phyloP scores from a whole-genome alignment of 805 yeast genomes.

The Kuraishia molischiana region DNA sequence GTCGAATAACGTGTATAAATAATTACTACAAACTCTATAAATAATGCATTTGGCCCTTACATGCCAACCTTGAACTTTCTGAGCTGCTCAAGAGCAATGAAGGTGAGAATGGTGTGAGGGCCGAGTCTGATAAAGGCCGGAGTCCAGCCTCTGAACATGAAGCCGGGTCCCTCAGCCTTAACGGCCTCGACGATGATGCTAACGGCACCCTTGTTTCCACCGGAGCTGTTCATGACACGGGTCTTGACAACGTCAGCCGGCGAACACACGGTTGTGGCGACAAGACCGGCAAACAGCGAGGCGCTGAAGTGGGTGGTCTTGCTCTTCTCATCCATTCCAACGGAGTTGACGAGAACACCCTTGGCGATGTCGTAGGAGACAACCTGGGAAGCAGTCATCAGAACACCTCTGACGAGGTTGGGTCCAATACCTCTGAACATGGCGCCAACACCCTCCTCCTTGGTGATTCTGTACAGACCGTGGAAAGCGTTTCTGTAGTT shows the following conservation, averaged over 20 bases:
- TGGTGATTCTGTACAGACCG: slow-evolving; percentile 51
- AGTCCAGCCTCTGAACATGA: slow-evolving; percentile 87
- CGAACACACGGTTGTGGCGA: slow-evolving; percentile 86
- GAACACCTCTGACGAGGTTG: slow-evolving; percentile 67
- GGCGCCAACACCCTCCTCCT: slow-evolving; percentile 50
- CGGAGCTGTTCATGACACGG: slow-evolving; percentile 67
- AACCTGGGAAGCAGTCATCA: slow-evolving; percentile 88
- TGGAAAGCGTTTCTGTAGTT: slow-evolving; percentile 72
- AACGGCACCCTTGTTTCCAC: slow-evolving; percentile 35
- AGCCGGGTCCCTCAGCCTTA: slow-evolving; percentile 60
- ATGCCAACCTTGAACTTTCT: slow-evolving; percentile 22
- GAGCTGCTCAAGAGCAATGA: slow-evolving; percentile 57
- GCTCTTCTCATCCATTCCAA: slow-evolving; percentile 46
- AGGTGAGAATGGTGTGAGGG: slow-evolving; percentile 68
- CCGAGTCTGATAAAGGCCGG: slow-evolving; percentile 83
- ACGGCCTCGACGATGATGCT: slow-evolving; percentile 45
- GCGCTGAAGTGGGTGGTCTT: slow-evolving; percentile 72
- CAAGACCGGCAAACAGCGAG: slow-evolving; percentile 72
- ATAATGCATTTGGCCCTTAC: neutral
- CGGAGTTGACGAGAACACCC: slow-evolving; percentile 37
- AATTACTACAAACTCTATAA: no score
- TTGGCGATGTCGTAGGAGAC: slow-evolving; percentile 80
- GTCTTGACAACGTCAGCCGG: slow-evolving; percentile 92
- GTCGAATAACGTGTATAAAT: no score
- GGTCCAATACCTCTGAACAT: slow-evolving; percentile 71